Evolutionary conservation across 2,329 filamentous ascomycete genomes (phyloP).

Genomic region (Aspergillus aculeatinus): DNA sequence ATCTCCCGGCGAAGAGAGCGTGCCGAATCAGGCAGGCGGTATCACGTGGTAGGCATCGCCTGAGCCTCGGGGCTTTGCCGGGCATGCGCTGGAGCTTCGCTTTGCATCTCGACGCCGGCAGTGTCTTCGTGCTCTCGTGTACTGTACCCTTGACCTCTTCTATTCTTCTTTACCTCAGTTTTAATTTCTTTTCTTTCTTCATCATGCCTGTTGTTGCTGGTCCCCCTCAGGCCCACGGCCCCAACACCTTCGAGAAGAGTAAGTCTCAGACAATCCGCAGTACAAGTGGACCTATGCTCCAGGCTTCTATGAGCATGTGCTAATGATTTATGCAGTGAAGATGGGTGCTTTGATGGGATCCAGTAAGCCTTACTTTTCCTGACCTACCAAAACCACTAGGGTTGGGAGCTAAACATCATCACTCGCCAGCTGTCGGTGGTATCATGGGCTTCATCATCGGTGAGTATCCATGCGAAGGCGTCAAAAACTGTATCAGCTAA

Average conservation of each 20-base stretch:
- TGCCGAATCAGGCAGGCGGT: constrained; percentile 14
- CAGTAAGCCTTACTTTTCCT: constrained; percentile 56
- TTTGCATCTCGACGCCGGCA: not conserved
- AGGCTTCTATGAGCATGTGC: constrained; percentile 8
- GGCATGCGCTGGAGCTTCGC: constrained; percentile 8
- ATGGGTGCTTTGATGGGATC: constrained; percentile 99
- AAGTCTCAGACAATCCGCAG: constrained; percentile 30
- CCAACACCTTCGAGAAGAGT: constrained; percentile 72
- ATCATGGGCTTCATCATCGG: constrained; percentile 99
- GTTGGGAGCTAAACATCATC: constrained; percentile 5
- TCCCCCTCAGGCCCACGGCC: constrained; percentile 54
- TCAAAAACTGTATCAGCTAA: constrained; percentile 2
- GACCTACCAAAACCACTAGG: not conserved
- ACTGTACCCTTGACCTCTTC: not conserved
- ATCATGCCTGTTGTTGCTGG: constrained; percentile 59
- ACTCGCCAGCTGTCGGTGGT: constrained; percentile 73
- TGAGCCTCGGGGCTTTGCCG: constrained; percentile 5
- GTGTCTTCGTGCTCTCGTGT: not conserved
- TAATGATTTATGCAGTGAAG: constrained; percentile 65
- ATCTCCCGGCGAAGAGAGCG: not conserved
- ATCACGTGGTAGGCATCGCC: constrained; percentile 13
- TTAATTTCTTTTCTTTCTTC: constrained; percentile 5
- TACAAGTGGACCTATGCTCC: not conserved
- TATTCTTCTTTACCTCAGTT: not conserved
- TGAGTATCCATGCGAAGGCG: constrained; percentile 43